A percentile compares a stretch with the other conserved stretches of the same genome.
phyloP scores from a whole-genome alignment of 805 yeast genomes.

The Nakazawaea sp. region DNA sequence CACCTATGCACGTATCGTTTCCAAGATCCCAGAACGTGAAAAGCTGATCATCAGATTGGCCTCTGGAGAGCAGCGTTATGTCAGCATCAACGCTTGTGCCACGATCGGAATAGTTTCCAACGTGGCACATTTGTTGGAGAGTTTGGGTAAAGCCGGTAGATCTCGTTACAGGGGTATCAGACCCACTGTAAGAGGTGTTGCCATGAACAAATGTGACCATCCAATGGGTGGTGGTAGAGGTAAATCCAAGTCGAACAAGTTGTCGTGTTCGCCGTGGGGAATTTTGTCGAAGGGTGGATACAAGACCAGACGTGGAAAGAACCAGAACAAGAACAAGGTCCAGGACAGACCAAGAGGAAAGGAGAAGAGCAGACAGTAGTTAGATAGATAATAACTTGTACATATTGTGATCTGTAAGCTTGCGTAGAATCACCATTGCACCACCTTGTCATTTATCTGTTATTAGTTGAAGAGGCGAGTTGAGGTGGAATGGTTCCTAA shows the following conservation, averaged over 20 bases:
- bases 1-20: constrained; percentile 79
- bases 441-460: no score
- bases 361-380: constrained; percentile 17
- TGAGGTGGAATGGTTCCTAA: no score
- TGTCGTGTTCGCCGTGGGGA: constrained; percentile 96
- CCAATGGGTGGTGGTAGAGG: constrained; percentile 99
- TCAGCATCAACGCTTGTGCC: constrained; percentile 81
- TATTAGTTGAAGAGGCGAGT: no score
- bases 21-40: constrained; percentile 64
- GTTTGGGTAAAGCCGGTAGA: constrained; percentile 96
- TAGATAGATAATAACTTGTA: not conserved
- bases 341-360: constrained; percentile 88
- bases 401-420: no score
- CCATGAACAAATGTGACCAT: constrained; percentile 96
- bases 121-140: constrained; percentile 81
- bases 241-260: constrained; percentile 92
- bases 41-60: constrained; percentile 77
- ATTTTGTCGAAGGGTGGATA: constrained; percentile 83
- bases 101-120: constrained; percentile 92
- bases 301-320: constrained; percentile 89
- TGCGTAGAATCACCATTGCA: no score
- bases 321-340: constrained; percentile 76
- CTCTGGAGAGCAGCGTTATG: constrained; percentile 91
- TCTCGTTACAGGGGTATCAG: constrained; percentile 87
- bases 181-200: constrained; percentile 96